These are phyloP conservation scores for Lachnellula suecica DNA, from an alignment of 2,329 filamentous ascomycete genomes.

Conservation along the genomic window DNA sequence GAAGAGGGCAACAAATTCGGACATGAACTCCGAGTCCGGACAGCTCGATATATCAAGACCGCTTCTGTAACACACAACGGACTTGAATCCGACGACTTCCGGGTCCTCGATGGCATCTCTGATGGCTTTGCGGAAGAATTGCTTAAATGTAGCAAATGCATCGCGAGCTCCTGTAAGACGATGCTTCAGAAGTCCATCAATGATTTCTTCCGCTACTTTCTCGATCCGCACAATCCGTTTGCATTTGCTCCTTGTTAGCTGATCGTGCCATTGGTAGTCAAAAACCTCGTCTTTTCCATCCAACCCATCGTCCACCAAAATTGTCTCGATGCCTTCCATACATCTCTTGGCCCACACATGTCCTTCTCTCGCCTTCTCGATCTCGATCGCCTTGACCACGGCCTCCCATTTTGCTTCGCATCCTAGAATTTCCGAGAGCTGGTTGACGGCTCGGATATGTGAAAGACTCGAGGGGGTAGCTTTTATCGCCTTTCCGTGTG, in stretches of 20 bases:
- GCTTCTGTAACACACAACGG: conserved; percentile 77
- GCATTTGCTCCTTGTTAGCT: conserved; percentile 61
- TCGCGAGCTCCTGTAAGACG: conserved; percentile 32
- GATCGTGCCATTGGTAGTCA: conserved; percentile 62
- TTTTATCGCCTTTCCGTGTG: conserved; percentile 64
- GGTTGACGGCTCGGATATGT: conserved; percentile 67
- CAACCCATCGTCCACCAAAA: conserved; percentile 79
- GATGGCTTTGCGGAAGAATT: conserved; percentile 48
- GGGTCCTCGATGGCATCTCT: conserved; percentile 58
- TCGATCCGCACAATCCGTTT: conserved; percentile 80
- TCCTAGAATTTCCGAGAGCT: conserved; percentile 64
- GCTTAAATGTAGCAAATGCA: conserved; percentile 39
- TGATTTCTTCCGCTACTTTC: conserved; percentile 63
- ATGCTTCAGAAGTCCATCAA: conserved; percentile 43
- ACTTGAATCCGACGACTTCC: conserved; percentile 78
- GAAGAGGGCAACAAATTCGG: conserved; percentile 27
- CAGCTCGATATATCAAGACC: conserved; percentile 58
- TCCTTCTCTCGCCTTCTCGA: conserved; percentile 31
- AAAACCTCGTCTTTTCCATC: conserved; percentile 55
- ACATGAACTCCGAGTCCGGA: conserved; percentile 33
- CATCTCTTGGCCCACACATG: conserved; percentile 62
- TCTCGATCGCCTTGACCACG: conserved; percentile 35
- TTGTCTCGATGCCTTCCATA: conserved; percentile 68
- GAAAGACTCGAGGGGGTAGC: conserved; percentile 63
- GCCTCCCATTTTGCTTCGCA: conserved; percentile 64